Conservation (phyloP, 202 grass and related monocot genomes). For the Dendrocalamus latiflorus region DNA sequence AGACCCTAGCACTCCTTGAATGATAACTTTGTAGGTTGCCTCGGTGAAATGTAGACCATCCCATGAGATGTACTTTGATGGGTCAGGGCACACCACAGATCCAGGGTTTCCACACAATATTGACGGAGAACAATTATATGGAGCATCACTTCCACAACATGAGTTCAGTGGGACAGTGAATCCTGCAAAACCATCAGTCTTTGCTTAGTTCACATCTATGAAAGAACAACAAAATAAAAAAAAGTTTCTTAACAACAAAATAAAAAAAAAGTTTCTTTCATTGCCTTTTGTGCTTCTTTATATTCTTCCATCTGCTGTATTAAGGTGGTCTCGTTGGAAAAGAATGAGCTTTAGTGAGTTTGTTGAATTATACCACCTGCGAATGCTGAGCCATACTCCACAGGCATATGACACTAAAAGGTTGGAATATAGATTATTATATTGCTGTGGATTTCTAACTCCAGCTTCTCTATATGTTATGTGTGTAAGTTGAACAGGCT, state of each 20-base stretch:
- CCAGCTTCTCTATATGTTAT: neutral
- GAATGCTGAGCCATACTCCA: neutral
- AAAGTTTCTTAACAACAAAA: neutral
- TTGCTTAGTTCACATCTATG: constrained; percentile 17
- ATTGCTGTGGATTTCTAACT: neutral
- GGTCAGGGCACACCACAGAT: constrained; percentile 54
- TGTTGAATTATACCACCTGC: neutral
- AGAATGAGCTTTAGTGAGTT: neutral
- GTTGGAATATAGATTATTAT: neutral
- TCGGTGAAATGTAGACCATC: constrained; percentile 89
- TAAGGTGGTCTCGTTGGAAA: neutral
- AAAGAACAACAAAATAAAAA: neutral
- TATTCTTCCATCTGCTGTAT: neutral
- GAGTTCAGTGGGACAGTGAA: constrained; percentile 70
- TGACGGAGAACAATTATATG: constrained; percentile 59
- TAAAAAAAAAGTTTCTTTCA: no score
- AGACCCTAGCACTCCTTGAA: constrained; percentile 65
- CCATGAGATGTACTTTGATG: constrained; percentile 72
- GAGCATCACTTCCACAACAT: constrained; percentile 70
- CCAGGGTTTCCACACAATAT: constrained; percentile 56
- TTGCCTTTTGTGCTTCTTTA: neutral
- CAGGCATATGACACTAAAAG: neutral
- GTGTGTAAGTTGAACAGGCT: neutral
- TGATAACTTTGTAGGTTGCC: constrained; percentile 66
- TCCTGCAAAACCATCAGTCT: constrained; percentile 39